Percentiles rank a stretch among this genome's conserved stretches.
Evolutionary conservation across 2,329 filamentous ascomycete genomes (phyloP).

Genomic region (Ceratocystis huliohia): DNA sequence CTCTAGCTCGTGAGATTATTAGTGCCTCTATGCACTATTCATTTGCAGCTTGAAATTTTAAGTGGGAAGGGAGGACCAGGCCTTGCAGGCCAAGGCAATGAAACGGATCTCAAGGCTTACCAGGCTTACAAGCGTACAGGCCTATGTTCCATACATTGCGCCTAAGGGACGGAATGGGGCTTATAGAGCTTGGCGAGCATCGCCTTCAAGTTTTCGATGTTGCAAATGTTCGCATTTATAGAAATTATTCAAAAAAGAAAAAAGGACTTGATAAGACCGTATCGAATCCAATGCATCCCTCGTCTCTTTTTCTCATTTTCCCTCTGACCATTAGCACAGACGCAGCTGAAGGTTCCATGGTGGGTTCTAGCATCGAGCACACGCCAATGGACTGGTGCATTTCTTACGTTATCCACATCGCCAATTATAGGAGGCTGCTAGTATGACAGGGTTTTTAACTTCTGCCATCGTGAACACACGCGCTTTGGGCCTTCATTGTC

Average conservation of each 20-base stretch:
- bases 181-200: not conserved
- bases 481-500: not conserved
- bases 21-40: not conserved
- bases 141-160: not conserved
- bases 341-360: not conserved
- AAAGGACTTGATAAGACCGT: not conserved
- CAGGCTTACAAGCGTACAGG: not conserved
- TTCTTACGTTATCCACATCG: not conserved
- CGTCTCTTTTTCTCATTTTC: not conserved
- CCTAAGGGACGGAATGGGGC: not conserved
- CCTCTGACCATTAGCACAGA: not conserved
- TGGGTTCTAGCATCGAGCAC: conserved; percentile 3
- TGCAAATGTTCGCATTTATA: not conserved
- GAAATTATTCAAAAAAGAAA: conserved; percentile 4
- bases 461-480: not conserved
- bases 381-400: not conserved
- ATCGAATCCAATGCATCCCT: not conserved
- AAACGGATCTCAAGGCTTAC: not conserved
- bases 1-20: not conserved
- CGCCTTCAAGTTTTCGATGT: too few relatives aligned
- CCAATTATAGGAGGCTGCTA: conserved; percentile 8
- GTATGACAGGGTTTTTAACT: conserved; percentile 1
- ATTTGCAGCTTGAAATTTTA: not conserved
- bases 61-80: not conserved
- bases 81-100: not conserved